Percentiles rank a stretch among this genome's conserved stretches.
These are phyloP conservation scores for Osmanthus fragrans DNA, from an alignment of 257 asterid species.

Conservation along the genomic window DNA sequence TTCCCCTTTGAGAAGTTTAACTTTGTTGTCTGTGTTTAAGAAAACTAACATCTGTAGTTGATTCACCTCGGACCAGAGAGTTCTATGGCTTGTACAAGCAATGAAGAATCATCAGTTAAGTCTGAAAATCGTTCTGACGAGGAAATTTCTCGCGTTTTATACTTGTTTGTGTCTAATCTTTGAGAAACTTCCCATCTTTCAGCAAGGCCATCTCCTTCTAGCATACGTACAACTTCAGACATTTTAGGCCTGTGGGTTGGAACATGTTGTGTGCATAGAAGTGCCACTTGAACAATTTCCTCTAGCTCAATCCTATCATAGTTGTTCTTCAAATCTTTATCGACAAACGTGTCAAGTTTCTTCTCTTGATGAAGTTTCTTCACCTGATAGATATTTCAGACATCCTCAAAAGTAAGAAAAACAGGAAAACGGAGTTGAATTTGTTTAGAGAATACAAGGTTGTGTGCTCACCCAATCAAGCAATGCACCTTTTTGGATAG, in stretches of 20 bases:
- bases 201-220: constrained; percentile 94
- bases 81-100: constrained; percentile 89
- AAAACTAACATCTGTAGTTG: background rate
- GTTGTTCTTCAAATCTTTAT: constrained; percentile 62
- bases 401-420: background rate
- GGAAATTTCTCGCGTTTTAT: constrained; percentile 60
- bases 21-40: background rate
- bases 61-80: constrained; percentile 94
- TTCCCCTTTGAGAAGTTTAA: constrained; percentile 38
- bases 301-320: constrained; percentile 81
- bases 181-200: constrained; percentile 98
- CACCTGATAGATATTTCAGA: constrained; percentile 46
- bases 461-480: constrained; percentile 83
- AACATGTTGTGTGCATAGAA: constrained; percentile 76
- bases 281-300: constrained; percentile 93
- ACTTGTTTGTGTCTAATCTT: constrained; percentile 62
- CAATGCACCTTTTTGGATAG: constrained; percentile 85
- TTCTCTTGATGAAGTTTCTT: constrained; percentile 81
- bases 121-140: constrained; percentile 89
- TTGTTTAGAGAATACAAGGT: background rate
- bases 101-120: constrained; percentile 85
- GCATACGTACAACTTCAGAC: constrained; percentile 97
- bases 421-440: background rate
- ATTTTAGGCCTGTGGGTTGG: constrained; percentile 86
- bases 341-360: constrained; percentile 73